A percentile compares a stretch with the other conserved stretches of the same genome.
Evolutionary conservation across 2,329 filamentous ascomycete species (phyloP).

Genomic region (Truncatella angustata): DNA sequence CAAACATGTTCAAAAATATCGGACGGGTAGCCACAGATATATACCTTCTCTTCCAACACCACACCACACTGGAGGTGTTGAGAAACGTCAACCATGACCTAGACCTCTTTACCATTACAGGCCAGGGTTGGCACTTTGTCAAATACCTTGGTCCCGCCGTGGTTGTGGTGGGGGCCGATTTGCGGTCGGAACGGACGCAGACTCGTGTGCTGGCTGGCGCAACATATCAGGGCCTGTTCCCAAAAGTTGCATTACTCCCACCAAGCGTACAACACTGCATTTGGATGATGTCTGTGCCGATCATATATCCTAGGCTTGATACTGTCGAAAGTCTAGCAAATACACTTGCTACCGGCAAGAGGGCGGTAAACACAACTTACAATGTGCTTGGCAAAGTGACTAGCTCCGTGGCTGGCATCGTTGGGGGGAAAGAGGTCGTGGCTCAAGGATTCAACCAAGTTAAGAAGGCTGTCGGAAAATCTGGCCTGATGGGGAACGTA

Average conservation of each 20-base stretch:
- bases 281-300: constrained; percentile 89
- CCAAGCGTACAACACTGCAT: constrained; percentile 95
- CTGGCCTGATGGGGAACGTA: constrained; percentile 91
- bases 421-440: constrained; percentile 91
- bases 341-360: constrained; percentile 92
- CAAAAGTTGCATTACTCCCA: constrained; percentile 87
- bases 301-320: constrained; percentile 89
- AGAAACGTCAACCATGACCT: constrained; percentile 84
- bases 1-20: constrained; percentile 97
- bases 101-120: constrained; percentile 94
- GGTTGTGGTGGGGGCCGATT: constrained; percentile 86
- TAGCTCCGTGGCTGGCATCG: constrained; percentile 89
- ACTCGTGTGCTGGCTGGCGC: constrained; percentile 92
- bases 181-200: constrained; percentile 85
- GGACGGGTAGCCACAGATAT: constrained; percentile 93
- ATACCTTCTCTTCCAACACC: constrained; percentile 98
- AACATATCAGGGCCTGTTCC: constrained; percentile 96
- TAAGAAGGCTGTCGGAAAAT: constrained; percentile 95
- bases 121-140: constrained; percentile 97
- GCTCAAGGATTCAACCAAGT: constrained; percentile 90
- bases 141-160: constrained; percentile 93
- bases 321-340: constrained; percentile 88
- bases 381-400: constrained; percentile 95
- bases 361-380: constrained; percentile 93
- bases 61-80: constrained; percentile 91